phyloP scores from a whole-genome alignment of 768 basidiomycete genomes.

The Tricholoma matsutake region DNA sequence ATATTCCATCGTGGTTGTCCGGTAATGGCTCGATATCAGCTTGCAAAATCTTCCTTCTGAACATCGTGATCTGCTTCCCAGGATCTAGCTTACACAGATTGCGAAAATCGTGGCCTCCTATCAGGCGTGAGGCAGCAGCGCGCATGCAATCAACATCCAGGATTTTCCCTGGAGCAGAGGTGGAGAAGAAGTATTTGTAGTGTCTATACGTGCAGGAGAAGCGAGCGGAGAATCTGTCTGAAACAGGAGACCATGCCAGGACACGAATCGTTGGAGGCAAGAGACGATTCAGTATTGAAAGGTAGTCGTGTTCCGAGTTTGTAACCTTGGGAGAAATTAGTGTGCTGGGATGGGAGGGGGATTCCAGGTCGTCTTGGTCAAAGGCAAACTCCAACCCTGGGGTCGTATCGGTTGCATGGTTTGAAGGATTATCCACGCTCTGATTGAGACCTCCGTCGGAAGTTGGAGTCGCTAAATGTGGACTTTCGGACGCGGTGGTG shows the following conservation, averaged over 20 bases:
- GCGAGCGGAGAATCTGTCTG: slow-evolving; percentile 77
- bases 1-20: slow-evolving; percentile 34
- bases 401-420: neutral
- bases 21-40: slow-evolving; percentile 58
- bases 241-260: slow-evolving; percentile 91
- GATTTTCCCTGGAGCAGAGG: slow-evolving; percentile 24
- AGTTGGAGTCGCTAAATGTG: neutral
- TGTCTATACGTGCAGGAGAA: slow-evolving; percentile 85
- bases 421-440: neutral
- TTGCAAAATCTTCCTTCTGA: slow-evolving; percentile 61
- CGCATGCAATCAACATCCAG: slow-evolving; percentile 78
- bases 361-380: slow-evolving; percentile 23
- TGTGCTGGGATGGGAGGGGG: slow-evolving; percentile 18
- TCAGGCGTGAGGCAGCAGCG: slow-evolving; percentile 62
- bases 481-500: slow-evolving; percentile 10
- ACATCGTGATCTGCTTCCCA: slow-evolving; percentile 84
- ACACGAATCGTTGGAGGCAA: slow-evolving; percentile 89
- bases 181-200: slow-evolving; percentile 96
- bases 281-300: slow-evolving; percentile 77
- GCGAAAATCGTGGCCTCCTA: slow-evolving; percentile 93
- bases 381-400: slow-evolving; percentile 20
- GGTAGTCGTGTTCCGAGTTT: slow-evolving; percentile 66
- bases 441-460: neutral
- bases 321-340: slow-evolving; percentile 11
- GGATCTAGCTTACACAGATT: slow-evolving; percentile 95